These are phyloP conservation scores for Alternaria sp. DNA, from an alignment of 2,329 filamentous ascomycete genomes.

Conservation along the genomic window DNA sequence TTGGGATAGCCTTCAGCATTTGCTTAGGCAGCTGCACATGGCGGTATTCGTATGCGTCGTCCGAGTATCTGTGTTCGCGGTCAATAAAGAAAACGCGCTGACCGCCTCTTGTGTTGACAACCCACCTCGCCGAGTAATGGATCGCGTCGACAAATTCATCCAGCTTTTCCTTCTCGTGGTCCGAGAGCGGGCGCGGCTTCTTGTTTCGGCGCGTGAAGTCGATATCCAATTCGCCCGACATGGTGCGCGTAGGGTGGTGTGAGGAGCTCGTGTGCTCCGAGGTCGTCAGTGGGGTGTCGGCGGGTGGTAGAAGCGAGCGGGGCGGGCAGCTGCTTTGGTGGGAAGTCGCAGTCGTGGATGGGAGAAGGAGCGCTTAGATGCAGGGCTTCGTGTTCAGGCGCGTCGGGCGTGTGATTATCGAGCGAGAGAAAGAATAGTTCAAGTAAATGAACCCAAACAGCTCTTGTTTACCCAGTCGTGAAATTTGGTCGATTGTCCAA, in stretches of 20 bases:
- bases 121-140: slow-evolving; percentile 90
- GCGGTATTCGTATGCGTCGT: slow-evolving; percentile 92
- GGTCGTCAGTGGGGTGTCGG: slow-evolving; percentile 25
- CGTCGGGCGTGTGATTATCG: not conserved
- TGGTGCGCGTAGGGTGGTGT: slow-evolving; percentile 18
- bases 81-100: slow-evolving; percentile 28
- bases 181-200: slow-evolving; percentile 78
- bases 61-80: slow-evolving; percentile 75
- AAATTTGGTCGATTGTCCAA: slow-evolving; percentile 27
- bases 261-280: slow-evolving; percentile 39
- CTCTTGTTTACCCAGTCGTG: slow-evolving; percentile 35
- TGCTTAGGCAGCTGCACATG: slow-evolving; percentile 97
- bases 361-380: slow-evolving; percentile 2
- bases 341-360: slow-evolving; percentile 1
- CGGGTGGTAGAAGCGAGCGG: slow-evolving; percentile 24
- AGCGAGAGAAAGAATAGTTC: slow-evolving; percentile 21
- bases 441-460: slow-evolving; percentile 27
- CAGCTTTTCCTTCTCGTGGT: slow-evolving; percentile 80
- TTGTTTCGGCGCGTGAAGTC: slow-evolving; percentile 87
- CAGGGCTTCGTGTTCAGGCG: not conserved
- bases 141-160: slow-evolving; percentile 94
- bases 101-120: slow-evolving; percentile 25
- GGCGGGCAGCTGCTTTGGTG: slow-evolving; percentile 14
- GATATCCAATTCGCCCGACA: slow-evolving; percentile 63
- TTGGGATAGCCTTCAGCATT: slow-evolving; percentile 96